A percentile compares a stretch with the other conserved stretches of the same genome.
These are phyloP conservation scores for Rhodosorus marinus DNA, from an alignment of 23 red algal species.

Conservation along the genomic window DNA sequence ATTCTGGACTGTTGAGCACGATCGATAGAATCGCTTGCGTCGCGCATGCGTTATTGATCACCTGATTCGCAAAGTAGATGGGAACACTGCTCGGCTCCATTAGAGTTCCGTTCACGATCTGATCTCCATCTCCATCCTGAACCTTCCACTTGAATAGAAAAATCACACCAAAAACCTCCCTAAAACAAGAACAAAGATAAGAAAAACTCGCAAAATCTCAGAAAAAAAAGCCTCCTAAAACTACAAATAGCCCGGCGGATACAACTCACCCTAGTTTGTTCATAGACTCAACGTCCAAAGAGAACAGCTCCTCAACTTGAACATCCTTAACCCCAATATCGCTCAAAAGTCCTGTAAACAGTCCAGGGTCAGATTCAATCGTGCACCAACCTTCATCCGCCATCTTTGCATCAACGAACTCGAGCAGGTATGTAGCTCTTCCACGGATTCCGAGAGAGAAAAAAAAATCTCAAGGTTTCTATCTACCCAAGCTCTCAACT, in stretches of 20 bases:
- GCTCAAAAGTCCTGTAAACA: slow-evolving; percentile 57
- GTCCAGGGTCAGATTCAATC: slow-evolving; percentile 69
- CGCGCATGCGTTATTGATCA: slow-evolving; percentile 67
- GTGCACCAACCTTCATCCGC: slow-evolving; percentile 63
- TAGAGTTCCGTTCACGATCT: not conserved
- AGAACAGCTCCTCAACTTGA: slow-evolving; percentile 69
- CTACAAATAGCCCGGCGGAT: too few relatives aligned
- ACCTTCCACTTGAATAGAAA: slow-evolving; percentile 84
- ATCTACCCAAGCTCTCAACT: too few relatives aligned
- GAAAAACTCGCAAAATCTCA: too few relatives aligned
- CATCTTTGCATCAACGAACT: too few relatives aligned
- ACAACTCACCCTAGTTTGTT: not conserved
- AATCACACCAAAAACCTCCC: slow-evolving; percentile 47
- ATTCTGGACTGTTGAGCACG: slow-evolving; percentile 29
- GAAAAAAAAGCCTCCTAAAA: not conserved
- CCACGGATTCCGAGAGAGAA: too few relatives aligned
- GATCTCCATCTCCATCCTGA: slow-evolving; percentile 1
- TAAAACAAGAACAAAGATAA: too few relatives aligned
- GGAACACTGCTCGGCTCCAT: slow-evolving; percentile 4
- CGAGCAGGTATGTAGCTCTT: too few relatives aligned
- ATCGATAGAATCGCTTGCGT: slow-evolving; percentile 84
- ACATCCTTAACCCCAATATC: slow-evolving; percentile 55
- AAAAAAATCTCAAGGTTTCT: too few relatives aligned
- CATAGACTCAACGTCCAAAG: slow-evolving; percentile 25
- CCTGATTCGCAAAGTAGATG: slow-evolving; percentile 80